Evolutionary conservation across 768 basidiomycete species (phyloP).

Genomic region (Leucosporidium creatinivorum): DNA sequence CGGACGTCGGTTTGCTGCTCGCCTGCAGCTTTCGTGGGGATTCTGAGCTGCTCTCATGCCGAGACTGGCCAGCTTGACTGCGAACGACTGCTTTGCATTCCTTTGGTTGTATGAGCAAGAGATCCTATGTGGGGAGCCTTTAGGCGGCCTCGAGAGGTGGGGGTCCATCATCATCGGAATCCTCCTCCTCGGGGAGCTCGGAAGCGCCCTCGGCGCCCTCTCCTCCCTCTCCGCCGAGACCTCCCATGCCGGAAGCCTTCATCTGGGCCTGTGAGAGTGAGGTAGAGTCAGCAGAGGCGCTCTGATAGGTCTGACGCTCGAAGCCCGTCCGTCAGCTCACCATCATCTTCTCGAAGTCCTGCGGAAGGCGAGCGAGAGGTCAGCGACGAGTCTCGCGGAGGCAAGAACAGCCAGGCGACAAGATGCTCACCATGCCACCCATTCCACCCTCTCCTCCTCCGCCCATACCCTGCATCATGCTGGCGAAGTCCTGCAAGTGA

Average conservation of each 20-base stretch:
- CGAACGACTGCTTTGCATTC: too few relatives aligned
- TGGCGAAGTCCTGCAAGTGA: background rate
- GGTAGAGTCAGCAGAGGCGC: background rate
- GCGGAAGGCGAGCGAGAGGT: too few relatives aligned
- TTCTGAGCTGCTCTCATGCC: too few relatives aligned
- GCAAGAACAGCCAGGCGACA: too few relatives aligned
- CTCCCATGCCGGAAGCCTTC: constrained; percentile 25
- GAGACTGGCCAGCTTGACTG: too few relatives aligned
- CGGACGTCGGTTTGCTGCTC: too few relatives aligned
- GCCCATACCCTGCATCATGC: constrained; percentile 11
- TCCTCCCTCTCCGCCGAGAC: constrained; percentile 12
- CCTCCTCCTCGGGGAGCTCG: constrained; percentile 9
- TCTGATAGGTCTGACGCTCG: background rate
- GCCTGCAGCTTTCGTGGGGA: too few relatives aligned
- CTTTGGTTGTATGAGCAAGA: too few relatives aligned
- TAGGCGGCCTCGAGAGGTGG: constrained; percentile 33
- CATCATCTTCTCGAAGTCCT: constrained; percentile 22
- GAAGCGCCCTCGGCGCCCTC: constrained; percentile 19
- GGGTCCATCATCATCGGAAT: constrained; percentile 31
- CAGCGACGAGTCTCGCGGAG: too few relatives aligned
- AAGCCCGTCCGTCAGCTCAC: background rate
- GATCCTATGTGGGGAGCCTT: background rate
- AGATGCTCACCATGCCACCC: constrained; percentile 10
- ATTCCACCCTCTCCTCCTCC: constrained; percentile 3
- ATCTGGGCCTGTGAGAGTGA: constrained; percentile 4